Evolutionary conservation across 2,329 filamentous ascomycete genomes (phyloP).

Genomic region (Gyromitra esculenta): DNA sequence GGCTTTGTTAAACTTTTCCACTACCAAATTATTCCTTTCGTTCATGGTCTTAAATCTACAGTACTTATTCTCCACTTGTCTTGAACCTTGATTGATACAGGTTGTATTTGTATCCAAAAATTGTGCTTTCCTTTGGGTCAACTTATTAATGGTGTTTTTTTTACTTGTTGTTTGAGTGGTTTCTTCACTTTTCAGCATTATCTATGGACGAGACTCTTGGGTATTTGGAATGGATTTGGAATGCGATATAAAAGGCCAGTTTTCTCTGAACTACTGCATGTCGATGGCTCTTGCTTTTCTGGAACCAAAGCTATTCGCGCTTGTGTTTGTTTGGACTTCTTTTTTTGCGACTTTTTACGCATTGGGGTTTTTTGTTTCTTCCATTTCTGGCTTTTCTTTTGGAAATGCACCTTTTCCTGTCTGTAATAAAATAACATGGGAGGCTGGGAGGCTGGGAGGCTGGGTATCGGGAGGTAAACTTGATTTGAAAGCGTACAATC

Average conservation of each 20-base stretch:
- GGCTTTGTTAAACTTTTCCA: constrained; percentile 27
- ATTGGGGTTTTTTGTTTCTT: constrained; percentile 15
- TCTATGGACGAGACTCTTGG: background rate
- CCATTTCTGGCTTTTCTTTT: constrained; percentile 35
- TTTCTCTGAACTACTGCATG: constrained; percentile 21
- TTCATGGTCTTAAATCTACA: constrained; percentile 30
- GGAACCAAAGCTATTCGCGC: constrained; percentile 23
- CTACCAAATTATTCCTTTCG: constrained; percentile 15
- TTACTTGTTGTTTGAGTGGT: constrained; percentile 17
- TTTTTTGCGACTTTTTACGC: background rate
- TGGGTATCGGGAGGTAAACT: constrained; percentile 28
- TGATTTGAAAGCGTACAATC: constrained; percentile 22
- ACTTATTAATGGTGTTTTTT: constrained; percentile 46
- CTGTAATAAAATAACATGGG: constrained; percentile 42
- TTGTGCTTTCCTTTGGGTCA: constrained; percentile 43
- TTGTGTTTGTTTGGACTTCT: background rate
- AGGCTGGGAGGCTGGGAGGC: constrained; percentile 6
- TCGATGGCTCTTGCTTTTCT: constrained; percentile 15
- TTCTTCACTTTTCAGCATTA: constrained; percentile 20
- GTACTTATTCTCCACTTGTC: constrained; percentile 16
- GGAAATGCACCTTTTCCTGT: constrained; percentile 27
- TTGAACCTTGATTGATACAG: constrained; percentile 39
- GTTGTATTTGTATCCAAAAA: constrained; percentile 50
- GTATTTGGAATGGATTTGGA: constrained; percentile 14
- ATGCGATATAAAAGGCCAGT: constrained; percentile 35